Evolutionary conservation across 352 stramenopile genomes (phyloP).

Genomic region (Globisporangium abappressorium): DNA sequence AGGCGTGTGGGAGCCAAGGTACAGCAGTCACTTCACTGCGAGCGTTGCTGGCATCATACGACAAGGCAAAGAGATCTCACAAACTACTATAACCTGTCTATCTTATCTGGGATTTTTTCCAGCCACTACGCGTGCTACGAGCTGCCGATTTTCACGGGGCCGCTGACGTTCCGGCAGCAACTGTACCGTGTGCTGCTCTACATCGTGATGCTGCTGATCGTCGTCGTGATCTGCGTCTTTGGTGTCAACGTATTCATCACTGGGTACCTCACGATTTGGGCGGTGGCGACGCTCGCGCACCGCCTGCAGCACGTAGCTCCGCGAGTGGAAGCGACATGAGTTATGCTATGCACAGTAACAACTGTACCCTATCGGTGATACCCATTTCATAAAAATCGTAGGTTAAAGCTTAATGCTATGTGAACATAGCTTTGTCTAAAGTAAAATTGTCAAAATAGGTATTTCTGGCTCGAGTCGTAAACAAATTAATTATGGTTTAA

Average conservation of each 20-base stretch:
- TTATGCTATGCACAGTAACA: too few species aligned
- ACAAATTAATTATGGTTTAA: too few species aligned
- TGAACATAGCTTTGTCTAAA: too few species aligned
- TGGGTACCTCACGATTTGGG: slow-evolving; percentile 29
- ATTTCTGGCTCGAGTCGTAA: too few species aligned
- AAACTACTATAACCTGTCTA: too few species aligned
- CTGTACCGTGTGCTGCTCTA: slow-evolving; percentile 23
- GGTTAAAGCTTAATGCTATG: too few species aligned
- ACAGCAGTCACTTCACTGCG: neutral
- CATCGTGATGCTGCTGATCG: slow-evolving; percentile 42
- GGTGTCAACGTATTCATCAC: slow-evolving; percentile 53
- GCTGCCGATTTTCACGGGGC: slow-evolving; percentile 39
- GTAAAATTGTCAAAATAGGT: too few species aligned
- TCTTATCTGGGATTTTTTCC: neutral
- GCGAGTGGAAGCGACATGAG: neutral
- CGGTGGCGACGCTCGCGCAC: slow-evolving; percentile 8
- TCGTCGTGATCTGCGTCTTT: slow-evolving; percentile 49
- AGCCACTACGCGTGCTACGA: slow-evolving; percentile 76
- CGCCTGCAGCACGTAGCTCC: neutral
- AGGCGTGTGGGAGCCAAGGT: slow-evolving; percentile 40
- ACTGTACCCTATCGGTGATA: too few species aligned
- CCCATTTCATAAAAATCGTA: too few species aligned
- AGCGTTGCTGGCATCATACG: neutral
- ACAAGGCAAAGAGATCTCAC: neutral
- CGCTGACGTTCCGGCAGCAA: slow-evolving; percentile 30